Evolutionary conservation across 2,329 filamentous ascomycete species (phyloP), one percentile per base, ranked within the genome.

Genomic region (Aphanocladium album): DNA sequence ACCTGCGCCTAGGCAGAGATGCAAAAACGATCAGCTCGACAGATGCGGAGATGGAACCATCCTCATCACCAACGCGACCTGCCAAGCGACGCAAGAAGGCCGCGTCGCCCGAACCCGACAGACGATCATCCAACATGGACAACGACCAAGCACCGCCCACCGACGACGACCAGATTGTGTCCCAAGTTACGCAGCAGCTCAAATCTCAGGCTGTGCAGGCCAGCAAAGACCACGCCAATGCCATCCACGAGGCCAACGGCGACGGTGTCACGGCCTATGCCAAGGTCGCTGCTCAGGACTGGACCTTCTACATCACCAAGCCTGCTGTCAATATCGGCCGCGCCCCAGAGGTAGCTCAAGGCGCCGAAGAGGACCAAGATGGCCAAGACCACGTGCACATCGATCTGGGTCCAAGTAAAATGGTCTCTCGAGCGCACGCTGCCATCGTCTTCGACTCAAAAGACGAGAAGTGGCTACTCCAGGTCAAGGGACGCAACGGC

Each of bases 401-500:
- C 67, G 93, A 99, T 71, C 80, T 99, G 35, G 90, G 90, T 1
- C 90, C 90, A 0, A 90, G 85, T 74, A 93, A 93, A 76, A 86
- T 89, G 70, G 87, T 93, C 39, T 93, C 90, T 33, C 84, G 90
- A 63, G 81, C 88, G 63, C 90, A 93, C 70, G 90, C 89, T 12
- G 80, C 86, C 68, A 90, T 95, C 56, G 85, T 82, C 66, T 95
- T 90, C 69, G 85, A 91, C 68, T 76, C 80, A 19, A 85, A 87
- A 46, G 76, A 81, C 41, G 87, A 86, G 66, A 85, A 83, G 63
- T 99, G 95, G 95, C 88, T 89, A 68, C 84, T 99, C 56, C 79
- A 86, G 47, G 91, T 96, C 64, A 93, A 93, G 71, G 95, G 95
- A 21, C 89, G 95, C 66, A 99, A 99, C 72, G 92, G 93, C 30